These are phyloP conservation scores for Calocybe cyanea DNA, from an alignment of 768 basidiomycete species.

Conservation along the genomic window DNA sequence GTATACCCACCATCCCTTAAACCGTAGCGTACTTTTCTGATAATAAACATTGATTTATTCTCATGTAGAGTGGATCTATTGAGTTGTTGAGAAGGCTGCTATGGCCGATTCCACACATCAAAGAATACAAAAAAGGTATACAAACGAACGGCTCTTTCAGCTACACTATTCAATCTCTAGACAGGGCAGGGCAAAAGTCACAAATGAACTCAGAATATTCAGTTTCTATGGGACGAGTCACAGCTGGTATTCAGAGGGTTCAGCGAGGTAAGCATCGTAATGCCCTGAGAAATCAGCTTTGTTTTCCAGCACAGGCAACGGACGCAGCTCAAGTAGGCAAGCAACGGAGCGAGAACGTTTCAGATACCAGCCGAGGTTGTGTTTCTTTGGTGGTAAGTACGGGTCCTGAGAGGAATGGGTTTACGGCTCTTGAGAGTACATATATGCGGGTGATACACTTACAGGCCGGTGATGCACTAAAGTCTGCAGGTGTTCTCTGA, in stretches of 20 bases:
- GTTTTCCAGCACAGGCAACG: conserved; percentile 3
- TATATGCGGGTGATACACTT: conserved; percentile 11
- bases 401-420: conserved; percentile 28
- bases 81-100: too few species aligned
- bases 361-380: conserved; percentile 35
- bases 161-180: too few species aligned
- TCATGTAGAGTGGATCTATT: too few species aligned
- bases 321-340: conserved; percentile 30
- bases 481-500: conserved; percentile 25
- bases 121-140: too few species aligned
- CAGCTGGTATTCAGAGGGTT: too few species aligned
- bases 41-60: conserved; percentile 5
- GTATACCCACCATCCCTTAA: conserved; percentile 5
- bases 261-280: neutral
- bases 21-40: conserved; percentile 4
- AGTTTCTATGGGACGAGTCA: too few species aligned
- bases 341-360: conserved; percentile 36
- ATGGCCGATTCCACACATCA: too few species aligned
- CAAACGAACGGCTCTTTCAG: too few species aligned
- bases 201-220: too few species aligned
- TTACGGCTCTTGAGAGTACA: neutral
- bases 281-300: conserved; percentile 1
- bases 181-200: too few species aligned
- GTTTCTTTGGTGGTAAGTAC: conserved; percentile 30
- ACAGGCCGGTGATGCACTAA: conserved; percentile 28